Conservation (phyloP, 2,329 filamentous ascomycete species). For the Claviceps digitariae region DNA sequence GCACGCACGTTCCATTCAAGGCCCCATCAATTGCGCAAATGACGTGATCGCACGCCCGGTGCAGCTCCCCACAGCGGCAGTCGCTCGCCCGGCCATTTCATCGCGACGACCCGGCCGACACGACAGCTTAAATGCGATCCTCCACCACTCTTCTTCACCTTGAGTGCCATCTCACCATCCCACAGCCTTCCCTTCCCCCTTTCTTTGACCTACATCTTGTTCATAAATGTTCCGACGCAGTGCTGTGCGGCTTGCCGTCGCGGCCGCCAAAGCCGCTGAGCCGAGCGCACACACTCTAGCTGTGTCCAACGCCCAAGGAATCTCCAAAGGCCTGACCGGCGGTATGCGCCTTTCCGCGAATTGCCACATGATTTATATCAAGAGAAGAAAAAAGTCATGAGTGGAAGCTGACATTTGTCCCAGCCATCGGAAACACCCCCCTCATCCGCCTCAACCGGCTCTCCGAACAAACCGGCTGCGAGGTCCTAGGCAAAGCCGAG, state of each 20-base stretch:
- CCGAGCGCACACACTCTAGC: slow-evolving; percentile 50
- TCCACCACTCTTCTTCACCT: not conserved
- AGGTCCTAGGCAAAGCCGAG: slow-evolving; percentile 90
- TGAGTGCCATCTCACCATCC: no score
- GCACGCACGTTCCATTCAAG: no score
- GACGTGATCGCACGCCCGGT: slow-evolving; percentile 10
- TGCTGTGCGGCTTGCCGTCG: slow-evolving; percentile 51
- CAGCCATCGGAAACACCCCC: slow-evolving; percentile 94
- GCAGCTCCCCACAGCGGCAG: not conserved
- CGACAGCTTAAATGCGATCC: not conserved
- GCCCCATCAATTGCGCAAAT: slow-evolving; percentile 7
- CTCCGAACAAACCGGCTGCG: slow-evolving; percentile 83
- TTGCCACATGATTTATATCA: no score
- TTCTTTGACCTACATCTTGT: no score
- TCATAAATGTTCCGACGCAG: slow-evolving; percentile 53
- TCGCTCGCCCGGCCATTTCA: no score
- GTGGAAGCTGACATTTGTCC: not conserved
- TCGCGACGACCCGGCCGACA: not conserved
- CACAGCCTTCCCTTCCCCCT: not conserved
- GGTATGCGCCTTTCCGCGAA: slow-evolving; percentile 45
- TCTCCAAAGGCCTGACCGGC: slow-evolving; percentile 66
- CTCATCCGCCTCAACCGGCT: slow-evolving; percentile 81
- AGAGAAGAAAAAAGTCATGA: not conserved
- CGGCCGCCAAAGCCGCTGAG: slow-evolving; percentile 30
- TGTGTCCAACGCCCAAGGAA: slow-evolving; percentile 67